phyloP scores from a whole-genome alignment of 2,329 filamentous ascomycete species.

The Fusarium dimerum region DNA sequence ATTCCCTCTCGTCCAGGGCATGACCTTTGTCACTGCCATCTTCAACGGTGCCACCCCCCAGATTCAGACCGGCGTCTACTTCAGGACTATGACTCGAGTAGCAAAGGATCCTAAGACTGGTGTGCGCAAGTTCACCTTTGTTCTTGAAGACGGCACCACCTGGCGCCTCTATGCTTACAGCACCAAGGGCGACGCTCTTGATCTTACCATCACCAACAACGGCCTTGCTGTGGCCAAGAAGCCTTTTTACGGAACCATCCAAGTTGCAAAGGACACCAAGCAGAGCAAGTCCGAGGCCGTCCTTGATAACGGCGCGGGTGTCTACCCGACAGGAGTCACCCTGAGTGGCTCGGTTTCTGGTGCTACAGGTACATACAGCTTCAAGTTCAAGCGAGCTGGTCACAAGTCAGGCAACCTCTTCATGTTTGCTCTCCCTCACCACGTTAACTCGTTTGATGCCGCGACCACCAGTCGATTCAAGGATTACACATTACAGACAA shows the following conservation, averaged over 20 bases:
- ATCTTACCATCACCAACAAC: constrained; percentile 69
- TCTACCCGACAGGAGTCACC: constrained; percentile 66
- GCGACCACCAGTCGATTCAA: constrained; percentile 51
- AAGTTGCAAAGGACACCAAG: constrained; percentile 76
- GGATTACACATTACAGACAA: constrained; percentile 69
- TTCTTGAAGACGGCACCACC: constrained; percentile 68
- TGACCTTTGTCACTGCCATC: constrained; percentile 79
- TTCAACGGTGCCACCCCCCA: constrained; percentile 72
- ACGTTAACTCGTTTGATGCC: constrained; percentile 71
- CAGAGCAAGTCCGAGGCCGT: constrained; percentile 58
- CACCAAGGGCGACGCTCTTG: constrained; percentile 59
- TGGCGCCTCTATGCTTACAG: constrained; percentile 82
- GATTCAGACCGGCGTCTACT: constrained; percentile 74
- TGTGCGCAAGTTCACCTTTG: constrained; percentile 74
- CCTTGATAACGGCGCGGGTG: constrained; percentile 75
- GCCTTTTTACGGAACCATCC: constrained; percentile 76
- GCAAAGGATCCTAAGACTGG: constrained; percentile 59
- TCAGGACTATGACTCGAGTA: constrained; percentile 64
- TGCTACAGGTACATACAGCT: constrained; percentile 67
- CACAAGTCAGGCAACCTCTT: constrained; percentile 61
- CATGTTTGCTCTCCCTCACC: constrained; percentile 90
- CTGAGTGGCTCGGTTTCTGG: constrained; percentile 65
- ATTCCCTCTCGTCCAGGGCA: constrained; percentile 86
- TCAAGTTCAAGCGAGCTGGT: constrained; percentile 74
- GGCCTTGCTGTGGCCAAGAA: constrained; percentile 63